phyloP scores from a whole-genome alignment of 805 yeast genomes.

The Candida rishiriensis region DNA sequence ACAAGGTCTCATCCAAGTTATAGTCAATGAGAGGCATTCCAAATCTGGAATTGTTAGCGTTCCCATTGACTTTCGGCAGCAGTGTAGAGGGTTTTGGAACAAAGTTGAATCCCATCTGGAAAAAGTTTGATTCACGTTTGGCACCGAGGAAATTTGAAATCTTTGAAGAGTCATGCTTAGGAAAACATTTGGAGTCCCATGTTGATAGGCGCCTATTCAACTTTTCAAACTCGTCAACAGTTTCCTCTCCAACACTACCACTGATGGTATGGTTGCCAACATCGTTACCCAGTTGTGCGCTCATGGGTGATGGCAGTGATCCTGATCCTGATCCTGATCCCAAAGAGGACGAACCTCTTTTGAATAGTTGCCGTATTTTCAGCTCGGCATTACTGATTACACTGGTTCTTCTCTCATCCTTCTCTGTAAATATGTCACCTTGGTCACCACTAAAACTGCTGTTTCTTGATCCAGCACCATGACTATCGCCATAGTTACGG shows the following conservation, averaged over 20 bases:
- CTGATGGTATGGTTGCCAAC: background rate
- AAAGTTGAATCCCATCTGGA: constrained; percentile 21
- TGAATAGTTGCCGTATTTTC: constrained; percentile 16
- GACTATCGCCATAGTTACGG: constrained; percentile 3
- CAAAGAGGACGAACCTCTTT: constrained; percentile 10
- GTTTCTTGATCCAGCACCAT: too few species aligned
- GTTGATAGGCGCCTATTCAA: background rate
- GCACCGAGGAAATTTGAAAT: constrained; percentile 9
- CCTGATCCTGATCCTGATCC: background rate
- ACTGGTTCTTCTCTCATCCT: constrained; percentile 9
- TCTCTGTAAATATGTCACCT: constrained; percentile 4
- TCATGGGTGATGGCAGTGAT: constrained; percentile 2
- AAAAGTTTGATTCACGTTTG: constrained; percentile 16
- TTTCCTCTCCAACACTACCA: constrained; percentile 7
- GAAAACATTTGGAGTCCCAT: constrained; percentile 14
- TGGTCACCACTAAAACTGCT: background rate
- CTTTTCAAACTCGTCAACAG: constrained; percentile 7
- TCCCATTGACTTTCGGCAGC: background rate
- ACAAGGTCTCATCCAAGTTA: constrained; percentile 14
- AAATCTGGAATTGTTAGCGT: background rate
- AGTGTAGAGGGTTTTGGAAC: constrained; percentile 1
- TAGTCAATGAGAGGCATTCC: constrained; percentile 20
- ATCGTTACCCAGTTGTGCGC: background rate
- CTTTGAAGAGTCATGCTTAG: constrained; percentile 8
- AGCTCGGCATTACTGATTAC: constrained; percentile 15